Conservation (phyloP, 768 basidiomycete genomes). For the Suillus hirtellus region DNA sequence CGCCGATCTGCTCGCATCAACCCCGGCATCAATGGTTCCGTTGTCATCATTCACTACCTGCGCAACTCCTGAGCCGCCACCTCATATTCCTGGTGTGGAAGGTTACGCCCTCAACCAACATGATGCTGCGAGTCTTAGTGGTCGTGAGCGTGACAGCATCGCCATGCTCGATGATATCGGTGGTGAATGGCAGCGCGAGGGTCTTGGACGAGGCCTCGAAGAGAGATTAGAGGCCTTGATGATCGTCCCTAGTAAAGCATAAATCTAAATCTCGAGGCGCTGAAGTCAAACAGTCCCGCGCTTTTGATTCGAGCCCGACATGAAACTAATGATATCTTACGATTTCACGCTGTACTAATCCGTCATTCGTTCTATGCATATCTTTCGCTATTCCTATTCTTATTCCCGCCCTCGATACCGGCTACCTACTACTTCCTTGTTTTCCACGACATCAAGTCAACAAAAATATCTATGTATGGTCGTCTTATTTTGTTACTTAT, state of each 20-base stretch:
- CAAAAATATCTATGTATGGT: slow-evolving; percentile 10
- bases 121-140: slow-evolving; percentile 27
- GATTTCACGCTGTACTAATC: slow-evolving; percentile 9
- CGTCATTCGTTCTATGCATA: slow-evolving; percentile 7
- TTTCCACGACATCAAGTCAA: not conserved
- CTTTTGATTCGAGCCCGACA: not conserved
- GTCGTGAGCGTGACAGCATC: slow-evolving; percentile 40
- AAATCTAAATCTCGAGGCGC: slow-evolving; percentile 11
- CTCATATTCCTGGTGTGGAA: slow-evolving; percentile 68
- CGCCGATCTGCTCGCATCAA: slow-evolving; percentile 76
- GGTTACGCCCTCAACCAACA: slow-evolving; percentile 38
- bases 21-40: slow-evolving; percentile 70
- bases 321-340: slow-evolving; percentile 4
- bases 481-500: slow-evolving; percentile 12
- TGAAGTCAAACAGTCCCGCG: not conserved
- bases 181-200: slow-evolving; percentile 88
- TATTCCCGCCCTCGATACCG: slow-evolving; percentile 4
- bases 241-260: slow-evolving; percentile 30
- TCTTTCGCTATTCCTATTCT: slow-evolving; percentile 6
- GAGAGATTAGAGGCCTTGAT: slow-evolving; percentile 72
- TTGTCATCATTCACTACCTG: slow-evolving; percentile 73
- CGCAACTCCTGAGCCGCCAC: slow-evolving; percentile 60
- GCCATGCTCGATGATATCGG: slow-evolving; percentile 62
- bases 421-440: slow-evolving; percentile 5
- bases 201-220: slow-evolving; percentile 78